A percentile compares a stretch with the other conserved stretches of the same genome.
Evolutionary conservation across 139 green algal species (phyloP).

Genomic region (Closterium sp.): DNA sequence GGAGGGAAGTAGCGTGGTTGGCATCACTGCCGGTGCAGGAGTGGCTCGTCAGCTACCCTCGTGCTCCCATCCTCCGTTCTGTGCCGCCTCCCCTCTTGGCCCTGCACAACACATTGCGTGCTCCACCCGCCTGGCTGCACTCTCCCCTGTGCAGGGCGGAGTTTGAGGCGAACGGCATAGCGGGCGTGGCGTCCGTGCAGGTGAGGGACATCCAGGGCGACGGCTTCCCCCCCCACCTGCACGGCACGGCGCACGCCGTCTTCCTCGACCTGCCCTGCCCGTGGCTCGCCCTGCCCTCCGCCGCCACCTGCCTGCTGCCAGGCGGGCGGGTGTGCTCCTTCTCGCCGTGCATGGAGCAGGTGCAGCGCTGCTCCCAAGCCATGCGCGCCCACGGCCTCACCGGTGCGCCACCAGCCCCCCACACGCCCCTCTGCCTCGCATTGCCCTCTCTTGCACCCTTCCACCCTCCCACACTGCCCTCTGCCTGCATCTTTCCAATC

Average conservation of each 20-base stretch:
- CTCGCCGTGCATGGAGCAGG: constrained; percentile 98
- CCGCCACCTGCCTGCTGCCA: constrained; percentile 65
- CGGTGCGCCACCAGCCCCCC: not conserved
- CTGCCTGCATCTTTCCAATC: no score
- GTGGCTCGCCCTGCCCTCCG: constrained; percentile 73
- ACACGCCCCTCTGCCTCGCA: no score
- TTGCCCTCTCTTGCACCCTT: no score
- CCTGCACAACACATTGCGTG: no score
- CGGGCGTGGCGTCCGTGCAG: constrained; percentile 43
- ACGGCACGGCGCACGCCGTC: constrained; percentile 70
- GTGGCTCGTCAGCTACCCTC: no score
- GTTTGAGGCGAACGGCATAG: constrained; percentile 57
- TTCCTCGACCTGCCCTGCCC: constrained; percentile 95
- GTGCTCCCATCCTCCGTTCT: no score
- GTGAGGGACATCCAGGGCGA: constrained; percentile 43
- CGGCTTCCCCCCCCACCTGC: constrained; percentile 75
- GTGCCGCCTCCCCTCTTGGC: no score
- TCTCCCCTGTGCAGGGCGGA: constrained; percentile 48
- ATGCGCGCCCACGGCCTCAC: constrained; percentile 17
- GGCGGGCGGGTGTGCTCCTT: constrained; percentile 87
- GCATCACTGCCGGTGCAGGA: no score
- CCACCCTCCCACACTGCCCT: no score
- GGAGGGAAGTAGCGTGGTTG: no score
- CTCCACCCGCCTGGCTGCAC: no score
- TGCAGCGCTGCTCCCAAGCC: constrained; percentile 66